phyloP scores from a whole-genome alignment of 164 flowering plant genomes.

The Sextonia rubra region DNA sequence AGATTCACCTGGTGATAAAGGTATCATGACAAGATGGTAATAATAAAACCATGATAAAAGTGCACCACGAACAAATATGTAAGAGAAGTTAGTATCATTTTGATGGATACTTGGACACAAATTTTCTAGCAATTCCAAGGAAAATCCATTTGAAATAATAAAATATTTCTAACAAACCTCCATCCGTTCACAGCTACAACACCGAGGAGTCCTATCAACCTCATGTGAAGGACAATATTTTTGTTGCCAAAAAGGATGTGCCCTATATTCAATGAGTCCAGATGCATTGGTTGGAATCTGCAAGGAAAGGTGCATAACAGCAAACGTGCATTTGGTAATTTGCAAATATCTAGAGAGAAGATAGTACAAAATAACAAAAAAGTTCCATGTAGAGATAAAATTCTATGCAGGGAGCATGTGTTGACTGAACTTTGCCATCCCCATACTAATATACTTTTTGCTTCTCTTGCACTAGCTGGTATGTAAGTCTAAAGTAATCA shows the following conservation, averaged over 20 bases:
- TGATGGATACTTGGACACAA: neutral
- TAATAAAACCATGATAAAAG: neutral
- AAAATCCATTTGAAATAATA: neutral
- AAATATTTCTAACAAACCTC: slow-evolving; percentile 48
- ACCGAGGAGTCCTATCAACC: slow-evolving; percentile 74
- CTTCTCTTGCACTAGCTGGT: too few species aligned
- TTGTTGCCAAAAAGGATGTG: slow-evolving; percentile 89
- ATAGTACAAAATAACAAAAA: too few species aligned
- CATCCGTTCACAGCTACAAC: slow-evolving; percentile 96
- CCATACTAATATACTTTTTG: neutral
- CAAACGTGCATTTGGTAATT: neutral
- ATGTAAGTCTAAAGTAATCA: too few species aligned
- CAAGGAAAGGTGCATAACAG: slow-evolving; percentile 8
- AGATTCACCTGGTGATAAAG: neutral
- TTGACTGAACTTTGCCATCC: neutral
- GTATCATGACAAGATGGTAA: neutral
- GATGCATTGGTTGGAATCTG: slow-evolving; percentile 87
- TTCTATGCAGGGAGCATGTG: neutral
- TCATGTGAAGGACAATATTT: slow-evolving; percentile 93
- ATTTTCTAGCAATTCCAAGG: neutral
- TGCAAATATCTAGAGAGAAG: neutral
- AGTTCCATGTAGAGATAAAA: neutral
- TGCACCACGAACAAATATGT: neutral
- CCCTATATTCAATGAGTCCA: slow-evolving; percentile 90
- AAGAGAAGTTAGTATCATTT: neutral